A percentile compares a stretch with the other conserved stretches of the same genome.
Evolutionary conservation across 2,329 filamentous ascomycete genomes (phyloP).

Genomic region (Fusarium xylarioides): DNA sequence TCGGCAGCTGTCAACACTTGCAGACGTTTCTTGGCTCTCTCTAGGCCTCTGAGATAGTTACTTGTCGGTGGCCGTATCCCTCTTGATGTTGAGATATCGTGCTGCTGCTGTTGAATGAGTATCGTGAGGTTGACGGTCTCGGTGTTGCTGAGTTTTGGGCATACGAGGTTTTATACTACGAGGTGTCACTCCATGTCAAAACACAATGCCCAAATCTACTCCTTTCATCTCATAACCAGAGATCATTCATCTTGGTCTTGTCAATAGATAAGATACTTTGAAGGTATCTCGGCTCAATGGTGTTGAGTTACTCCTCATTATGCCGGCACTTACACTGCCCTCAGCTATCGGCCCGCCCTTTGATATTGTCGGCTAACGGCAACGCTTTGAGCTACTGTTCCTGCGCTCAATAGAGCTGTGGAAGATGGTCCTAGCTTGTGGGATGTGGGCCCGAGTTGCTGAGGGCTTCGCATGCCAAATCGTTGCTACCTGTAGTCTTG

Average conservation of each 20-base stretch:
- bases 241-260: not conserved
- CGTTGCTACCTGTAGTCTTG: not conserved
- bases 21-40: not conserved
- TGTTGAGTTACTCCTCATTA: not conserved
- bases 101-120: not conserved
- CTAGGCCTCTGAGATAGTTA: not conserved
- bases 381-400: not conserved
- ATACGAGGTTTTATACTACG: not conserved
- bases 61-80: no score
- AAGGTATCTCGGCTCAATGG: not conserved
- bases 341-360: slow-evolving; percentile 1
- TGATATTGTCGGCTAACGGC: slow-evolving; percentile 16
- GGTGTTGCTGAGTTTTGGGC: not conserved
- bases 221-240: not conserved
- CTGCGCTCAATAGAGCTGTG: not conserved
- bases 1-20: not conserved
- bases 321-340: not conserved
- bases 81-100: not conserved
- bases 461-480: not conserved
- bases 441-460: not conserved
- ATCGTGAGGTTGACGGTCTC: slow-evolving; percentile 1
- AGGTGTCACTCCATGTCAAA: not conserved
- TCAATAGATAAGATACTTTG: not conserved
- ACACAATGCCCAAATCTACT: not conserved
- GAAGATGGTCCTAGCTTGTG: not conserved